A percentile compares a stretch with the other conserved stretches of the same genome.
These are phyloP conservation scores for Gaertneriomyces semiglobifer DNA, from an alignment of 192 early-diverging fungal species.

Conservation along the genomic window DNA sequence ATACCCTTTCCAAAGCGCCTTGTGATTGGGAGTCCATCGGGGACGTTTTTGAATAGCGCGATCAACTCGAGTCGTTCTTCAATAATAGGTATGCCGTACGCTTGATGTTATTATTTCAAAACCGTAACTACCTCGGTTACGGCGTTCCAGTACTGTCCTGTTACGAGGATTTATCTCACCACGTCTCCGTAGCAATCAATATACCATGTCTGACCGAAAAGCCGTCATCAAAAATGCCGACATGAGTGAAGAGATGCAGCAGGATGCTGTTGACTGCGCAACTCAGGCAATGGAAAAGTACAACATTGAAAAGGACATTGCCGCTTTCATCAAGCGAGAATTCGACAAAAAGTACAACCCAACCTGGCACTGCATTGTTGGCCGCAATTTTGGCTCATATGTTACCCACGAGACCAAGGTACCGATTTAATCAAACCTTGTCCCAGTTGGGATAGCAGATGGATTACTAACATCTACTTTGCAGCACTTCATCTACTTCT, in stretches of 20 bases:
- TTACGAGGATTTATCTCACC: too few species aligned
- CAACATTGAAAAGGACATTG: slow-evolving; percentile 97
- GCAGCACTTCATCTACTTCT: slow-evolving; percentile 98
- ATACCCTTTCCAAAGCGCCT: too few species aligned
- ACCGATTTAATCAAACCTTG: neutral
- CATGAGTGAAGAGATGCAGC: slow-evolving; percentile 97
- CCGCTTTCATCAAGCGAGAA: slow-evolving; percentile 95
- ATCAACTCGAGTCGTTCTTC: too few species aligned
- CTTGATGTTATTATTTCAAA: too few species aligned
- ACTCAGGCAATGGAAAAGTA: slow-evolving; percentile 84
- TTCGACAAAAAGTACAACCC: slow-evolving; percentile 97
- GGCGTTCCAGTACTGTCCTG: too few species aligned
- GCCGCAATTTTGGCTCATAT: slow-evolving; percentile 98
- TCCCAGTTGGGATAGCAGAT: neutral
- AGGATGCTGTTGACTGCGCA: slow-evolving; percentile 80
- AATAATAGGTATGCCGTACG: too few species aligned
- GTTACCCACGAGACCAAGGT: slow-evolving; percentile 90
- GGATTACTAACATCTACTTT: neutral
- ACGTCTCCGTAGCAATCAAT: neutral
- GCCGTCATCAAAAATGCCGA: slow-evolving; percentile 96
- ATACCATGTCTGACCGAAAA: slow-evolving; percentile 73
- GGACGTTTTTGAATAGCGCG: too few species aligned
- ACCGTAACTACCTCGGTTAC: too few species aligned
- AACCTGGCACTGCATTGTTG: slow-evolving; percentile 98
- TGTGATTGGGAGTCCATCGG: too few species aligned